These are phyloP conservation scores for Trichoderma semiorbis DNA, from an alignment of 2,329 filamentous ascomycete genomes.

Conservation along the genomic window DNA sequence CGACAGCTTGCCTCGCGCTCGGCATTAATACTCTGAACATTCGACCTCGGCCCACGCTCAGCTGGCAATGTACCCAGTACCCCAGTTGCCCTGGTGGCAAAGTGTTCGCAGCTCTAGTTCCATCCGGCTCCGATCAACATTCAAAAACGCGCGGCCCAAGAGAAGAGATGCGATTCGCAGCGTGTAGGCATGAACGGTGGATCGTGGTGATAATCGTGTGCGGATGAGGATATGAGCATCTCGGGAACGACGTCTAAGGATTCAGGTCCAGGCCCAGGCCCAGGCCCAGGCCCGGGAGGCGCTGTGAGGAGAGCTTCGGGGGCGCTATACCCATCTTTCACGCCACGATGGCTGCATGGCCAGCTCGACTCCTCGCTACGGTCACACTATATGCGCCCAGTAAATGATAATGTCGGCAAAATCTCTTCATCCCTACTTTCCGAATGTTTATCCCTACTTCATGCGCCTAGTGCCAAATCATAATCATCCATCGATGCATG, in stretches of 20 bases:
- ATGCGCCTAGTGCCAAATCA: not conserved
- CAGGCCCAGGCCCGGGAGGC: not conserved
- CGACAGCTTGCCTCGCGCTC: not conserved
- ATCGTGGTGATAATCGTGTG: not conserved
- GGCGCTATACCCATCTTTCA: not conserved
- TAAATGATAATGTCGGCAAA: not conserved
- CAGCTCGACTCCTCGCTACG: not conserved
- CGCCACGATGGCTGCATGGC: conserved; percentile 1
- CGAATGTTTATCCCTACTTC: not conserved
- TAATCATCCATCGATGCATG: not conserved
- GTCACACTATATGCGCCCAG: not conserved
- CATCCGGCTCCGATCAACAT: conserved; percentile 3
- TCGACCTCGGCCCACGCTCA: not conserved
- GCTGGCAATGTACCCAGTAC: not conserved
- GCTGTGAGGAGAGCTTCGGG: not conserved
- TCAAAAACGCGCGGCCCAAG: not conserved
- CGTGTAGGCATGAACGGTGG: not conserved
- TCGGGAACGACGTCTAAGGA: not conserved
- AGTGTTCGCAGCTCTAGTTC: not conserved
- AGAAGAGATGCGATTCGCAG: not conserved
- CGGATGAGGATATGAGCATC: not conserved
- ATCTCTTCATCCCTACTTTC: not conserved
- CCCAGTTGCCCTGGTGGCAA: conserved; percentile 3
- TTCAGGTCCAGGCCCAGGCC: not conserved
- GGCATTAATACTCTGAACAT: not conserved